These are phyloP conservation scores for Trichoderma reesei DNA, from an alignment of 495 filamentous ascomycete species.

Conservation along the genomic window DNA sequence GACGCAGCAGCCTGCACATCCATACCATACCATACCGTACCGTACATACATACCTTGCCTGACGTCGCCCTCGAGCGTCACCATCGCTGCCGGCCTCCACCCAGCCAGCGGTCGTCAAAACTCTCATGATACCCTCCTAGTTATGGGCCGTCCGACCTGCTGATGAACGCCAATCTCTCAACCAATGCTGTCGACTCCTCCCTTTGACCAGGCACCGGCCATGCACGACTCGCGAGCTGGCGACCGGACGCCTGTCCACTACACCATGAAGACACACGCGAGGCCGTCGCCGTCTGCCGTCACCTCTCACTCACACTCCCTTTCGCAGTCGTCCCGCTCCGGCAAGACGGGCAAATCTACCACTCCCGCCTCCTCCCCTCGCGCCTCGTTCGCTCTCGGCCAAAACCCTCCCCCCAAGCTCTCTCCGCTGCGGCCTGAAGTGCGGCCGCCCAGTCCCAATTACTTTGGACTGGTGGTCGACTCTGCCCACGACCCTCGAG, in stretches of 20 bases:
- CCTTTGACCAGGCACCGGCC: not conserved
- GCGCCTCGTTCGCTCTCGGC: slow-evolving; percentile 33
- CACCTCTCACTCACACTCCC: slow-evolving; percentile 31
- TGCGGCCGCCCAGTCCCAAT: slow-evolving; percentile 54
- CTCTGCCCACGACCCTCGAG: slow-evolving; percentile 44
- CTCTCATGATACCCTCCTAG: not conserved
- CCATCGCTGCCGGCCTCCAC: too few species aligned
- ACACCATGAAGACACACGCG: slow-evolving; percentile 1
- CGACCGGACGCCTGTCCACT: slow-evolving; percentile 11
- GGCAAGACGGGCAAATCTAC: slow-evolving; percentile 24
- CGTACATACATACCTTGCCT: too few species aligned
- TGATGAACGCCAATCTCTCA: not conserved
- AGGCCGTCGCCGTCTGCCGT: slow-evolving; percentile 4
- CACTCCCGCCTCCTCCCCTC: slow-evolving; percentile 31
- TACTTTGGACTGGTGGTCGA: slow-evolving; percentile 75
- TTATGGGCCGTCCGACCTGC: not conserved
- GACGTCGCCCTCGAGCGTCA: too few species aligned
- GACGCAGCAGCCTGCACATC: too few species aligned
- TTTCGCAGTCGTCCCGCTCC: slow-evolving; percentile 29
- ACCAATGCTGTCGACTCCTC: slow-evolving; percentile 1
- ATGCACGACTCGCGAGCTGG: slow-evolving; percentile 4
- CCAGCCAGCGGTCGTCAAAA: too few species aligned
- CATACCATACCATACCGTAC: too few species aligned
- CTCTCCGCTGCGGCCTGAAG: slow-evolving; percentile 29
- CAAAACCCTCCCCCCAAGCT: slow-evolving; percentile 31